These are phyloP conservation scores for Hymenoscyphus scutula DNA, from an alignment of 2,329 filamentous ascomycete species.

Conservation along the genomic window DNA sequence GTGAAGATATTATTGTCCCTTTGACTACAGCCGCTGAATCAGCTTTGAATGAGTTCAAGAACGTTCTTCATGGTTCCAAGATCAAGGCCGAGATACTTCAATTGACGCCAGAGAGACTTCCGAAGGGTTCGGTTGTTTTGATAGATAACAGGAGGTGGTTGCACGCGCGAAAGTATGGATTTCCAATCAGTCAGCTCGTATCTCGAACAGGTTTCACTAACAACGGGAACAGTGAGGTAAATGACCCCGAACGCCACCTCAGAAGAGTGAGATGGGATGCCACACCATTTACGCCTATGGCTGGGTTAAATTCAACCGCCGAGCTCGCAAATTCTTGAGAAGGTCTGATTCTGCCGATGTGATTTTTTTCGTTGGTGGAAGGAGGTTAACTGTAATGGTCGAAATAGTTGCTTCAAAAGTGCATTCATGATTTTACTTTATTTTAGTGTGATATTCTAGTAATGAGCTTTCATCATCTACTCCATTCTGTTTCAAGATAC, in stretches of 20 bases:
- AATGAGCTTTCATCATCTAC: too few relatives aligned
- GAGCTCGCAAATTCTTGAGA: background rate
- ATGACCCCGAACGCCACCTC: conserved; percentile 38
- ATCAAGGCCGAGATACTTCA: conserved; percentile 19
- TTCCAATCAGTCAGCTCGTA: background rate
- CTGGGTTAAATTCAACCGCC: background rate
- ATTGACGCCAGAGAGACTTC: conserved; percentile 31
- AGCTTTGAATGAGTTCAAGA: conserved; percentile 36
- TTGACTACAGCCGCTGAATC: conserved; percentile 28
- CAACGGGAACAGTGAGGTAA: conserved; percentile 25
- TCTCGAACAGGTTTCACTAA: background rate
- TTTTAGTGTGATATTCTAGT: background rate
- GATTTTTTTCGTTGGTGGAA: background rate
- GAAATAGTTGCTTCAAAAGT: background rate
- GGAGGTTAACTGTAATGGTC: background rate
- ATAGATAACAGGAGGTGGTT: conserved; percentile 40
- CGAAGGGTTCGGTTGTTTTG: conserved; percentile 35
- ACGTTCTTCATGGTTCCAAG: conserved; percentile 19
- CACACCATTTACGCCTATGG: background rate
- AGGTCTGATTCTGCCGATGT: background rate
- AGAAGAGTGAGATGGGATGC: conserved; percentile 39
- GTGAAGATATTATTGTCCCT: conserved; percentile 35
- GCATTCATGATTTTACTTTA: background rate
- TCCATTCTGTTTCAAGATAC: background rate
- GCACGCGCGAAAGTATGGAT: conserved; percentile 34